Evolutionary conservation across 148 eudicot genomes (phyloP).

Genomic region (Polygonum maritimum): DNA sequence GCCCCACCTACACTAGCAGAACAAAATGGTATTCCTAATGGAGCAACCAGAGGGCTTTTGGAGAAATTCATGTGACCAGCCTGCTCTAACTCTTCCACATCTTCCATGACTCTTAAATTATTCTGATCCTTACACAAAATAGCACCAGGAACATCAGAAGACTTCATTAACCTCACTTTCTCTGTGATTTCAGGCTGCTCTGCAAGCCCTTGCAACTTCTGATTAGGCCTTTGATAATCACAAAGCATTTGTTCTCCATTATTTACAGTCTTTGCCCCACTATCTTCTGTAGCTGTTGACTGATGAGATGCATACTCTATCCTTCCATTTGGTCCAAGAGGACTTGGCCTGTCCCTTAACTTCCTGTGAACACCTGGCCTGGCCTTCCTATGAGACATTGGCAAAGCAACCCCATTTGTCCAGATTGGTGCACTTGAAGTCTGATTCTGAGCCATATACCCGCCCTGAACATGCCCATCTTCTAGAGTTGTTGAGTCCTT

Average conservation of each 20-base stretch:
- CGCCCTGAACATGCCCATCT: slow-evolving; percentile 27
- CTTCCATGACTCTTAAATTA: slow-evolving; percentile 25
- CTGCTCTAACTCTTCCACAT: slow-evolving; percentile 33
- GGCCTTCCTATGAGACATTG: slow-evolving; percentile 39
- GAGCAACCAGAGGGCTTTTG: slow-evolving; percentile 34
- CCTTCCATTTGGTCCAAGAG: slow-evolving; percentile 50
- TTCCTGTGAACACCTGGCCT: slow-evolving; percentile 36
- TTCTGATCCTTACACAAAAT: slow-evolving; percentile 19
- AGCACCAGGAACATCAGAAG: slow-evolving; percentile 20
- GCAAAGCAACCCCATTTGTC: slow-evolving; percentile 41
- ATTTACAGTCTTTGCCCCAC: slow-evolving; percentile 23
- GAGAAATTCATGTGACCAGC: slow-evolving; percentile 22
- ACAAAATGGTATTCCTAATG: slow-evolving; percentile 46
- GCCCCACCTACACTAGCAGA: slow-evolving; percentile 44
- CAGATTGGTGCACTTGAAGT: slow-evolving; percentile 24
- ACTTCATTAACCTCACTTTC: slow-evolving; percentile 14
- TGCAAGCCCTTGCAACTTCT: slow-evolving; percentile 28
- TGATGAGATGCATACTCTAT: slow-evolving; percentile 23
- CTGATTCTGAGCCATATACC: slow-evolving; percentile 19
- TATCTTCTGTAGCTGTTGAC: slow-evolving; percentile 29
- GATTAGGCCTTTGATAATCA: slow-evolving; percentile 37
- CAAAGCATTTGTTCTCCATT: slow-evolving; percentile 34
- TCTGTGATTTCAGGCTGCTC: slow-evolving; percentile 31
- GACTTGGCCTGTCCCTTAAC: slow-evolving; percentile 42
- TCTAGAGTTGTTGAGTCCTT: slow-evolving; percentile 21